These are phyloP conservation scores for Kondoa subrosea DNA, from an alignment of 768 basidiomycete species.

Conservation along the genomic window DNA sequence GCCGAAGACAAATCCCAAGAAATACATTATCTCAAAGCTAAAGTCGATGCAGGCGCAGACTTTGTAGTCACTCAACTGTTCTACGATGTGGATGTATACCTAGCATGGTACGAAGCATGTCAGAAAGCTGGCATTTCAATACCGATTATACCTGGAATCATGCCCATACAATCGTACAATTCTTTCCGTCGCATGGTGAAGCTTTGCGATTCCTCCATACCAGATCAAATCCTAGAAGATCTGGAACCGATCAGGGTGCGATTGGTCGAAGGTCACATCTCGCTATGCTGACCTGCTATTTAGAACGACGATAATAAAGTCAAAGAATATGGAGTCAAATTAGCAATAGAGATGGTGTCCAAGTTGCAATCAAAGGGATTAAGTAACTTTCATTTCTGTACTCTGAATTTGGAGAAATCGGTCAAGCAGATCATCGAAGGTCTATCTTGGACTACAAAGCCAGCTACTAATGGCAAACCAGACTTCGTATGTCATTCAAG, in stretches of 20 bases:
- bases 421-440: conserved; percentile 66
- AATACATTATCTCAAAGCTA: conserved; percentile 55
- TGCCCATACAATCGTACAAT: conserved; percentile 93
- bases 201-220: conserved; percentile 65
- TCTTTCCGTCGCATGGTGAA: conserved; percentile 84
- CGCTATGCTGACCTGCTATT: not conserved
- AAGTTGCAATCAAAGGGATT: conserved; percentile 45
- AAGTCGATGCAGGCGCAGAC: conserved; percentile 86
- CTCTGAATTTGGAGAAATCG: conserved; percentile 91
- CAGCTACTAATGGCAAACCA: conserved; percentile 3
- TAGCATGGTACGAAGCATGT: conserved; percentile 58
- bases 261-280: not conserved
- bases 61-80: conserved; percentile 94
- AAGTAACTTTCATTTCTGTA: conserved; percentile 81
- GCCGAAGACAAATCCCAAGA: conserved; percentile 39
- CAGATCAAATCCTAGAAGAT: conserved; percentile 46
- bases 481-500: not conserved
- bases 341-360: conserved; percentile 68
- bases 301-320: conserved; percentile 85
- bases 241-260: conserved; percentile 62
- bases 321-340: conserved; percentile 79
- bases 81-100: conserved; percentile 80
- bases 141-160: conserved; percentile 85
- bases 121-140: conserved; percentile 61
- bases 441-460: conserved; percentile 46